Evolutionary conservation across 805 yeast species (phyloP).

Genomic region (Clavispora carvajalis): DNA sequence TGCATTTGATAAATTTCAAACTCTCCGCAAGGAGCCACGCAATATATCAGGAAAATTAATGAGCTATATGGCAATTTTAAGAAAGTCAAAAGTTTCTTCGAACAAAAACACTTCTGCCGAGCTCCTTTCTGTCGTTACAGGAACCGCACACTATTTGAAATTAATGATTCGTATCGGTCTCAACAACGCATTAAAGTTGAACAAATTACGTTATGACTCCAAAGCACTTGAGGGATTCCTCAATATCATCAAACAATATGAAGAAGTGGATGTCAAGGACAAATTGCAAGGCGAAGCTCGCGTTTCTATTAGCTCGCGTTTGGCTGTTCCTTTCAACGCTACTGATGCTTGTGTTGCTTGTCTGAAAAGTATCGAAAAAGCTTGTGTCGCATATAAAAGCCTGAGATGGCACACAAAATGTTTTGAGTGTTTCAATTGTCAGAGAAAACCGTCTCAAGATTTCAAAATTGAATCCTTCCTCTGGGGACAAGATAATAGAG

Average conservation of each 20-base stretch:
- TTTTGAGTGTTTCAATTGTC: conserved; percentile 60
- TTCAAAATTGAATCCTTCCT: conserved; percentile 11
- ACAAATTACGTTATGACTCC: conserved; percentile 52
- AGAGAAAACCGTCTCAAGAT: conserved; percentile 19
- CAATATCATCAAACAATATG: conserved; percentile 39
- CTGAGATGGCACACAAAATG: conserved; percentile 82
- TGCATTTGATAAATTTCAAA: conserved; percentile 25
- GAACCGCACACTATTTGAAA: conserved; percentile 89
- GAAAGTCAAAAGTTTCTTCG: conserved; percentile 47
- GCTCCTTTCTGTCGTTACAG: conserved; percentile 76
- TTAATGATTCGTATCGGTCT: conserved; percentile 77
- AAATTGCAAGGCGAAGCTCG: conserved; percentile 7
- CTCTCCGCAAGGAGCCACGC: conserved; percentile 63
- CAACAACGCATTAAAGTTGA: conserved; percentile 65
- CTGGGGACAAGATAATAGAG: conserved; percentile 16
- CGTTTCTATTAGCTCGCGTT: conserved; percentile 12
- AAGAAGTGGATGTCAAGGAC: conserved; percentile 13
- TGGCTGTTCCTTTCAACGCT: conserved; percentile 51
- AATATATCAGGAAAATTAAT: conserved; percentile 84
- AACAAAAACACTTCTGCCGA: conserved; percentile 54
- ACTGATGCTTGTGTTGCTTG: conserved; percentile 77
- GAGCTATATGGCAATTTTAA: conserved; percentile 76
- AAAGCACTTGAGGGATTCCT: conserved; percentile 62
- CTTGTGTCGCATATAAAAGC: conserved; percentile 59
- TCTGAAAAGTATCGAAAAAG: conserved; percentile 72